Base-by-base conservation (phyloP, 2,329 filamentous ascomycete species). In the Sporothrix mexicana region DNA sequence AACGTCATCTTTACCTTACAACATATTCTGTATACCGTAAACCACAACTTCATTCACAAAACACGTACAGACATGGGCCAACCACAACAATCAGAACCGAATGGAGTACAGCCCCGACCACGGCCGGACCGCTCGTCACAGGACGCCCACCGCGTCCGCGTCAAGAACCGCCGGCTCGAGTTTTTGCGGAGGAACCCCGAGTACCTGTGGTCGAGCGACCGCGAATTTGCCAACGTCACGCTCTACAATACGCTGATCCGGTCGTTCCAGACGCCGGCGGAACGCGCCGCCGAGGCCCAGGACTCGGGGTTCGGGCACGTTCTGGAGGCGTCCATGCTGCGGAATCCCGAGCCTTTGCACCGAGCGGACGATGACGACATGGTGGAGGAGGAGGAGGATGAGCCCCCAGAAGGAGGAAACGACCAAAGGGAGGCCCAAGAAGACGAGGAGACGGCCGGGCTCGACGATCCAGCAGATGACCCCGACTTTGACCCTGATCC, bases 171-270 rank as follows among this genome's bases (percentile, higher is more conserved):
- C 69, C 88, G 94, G 15, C 91, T 92, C 76, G 90, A 91, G 77
- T 97, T 94, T 79, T 85, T 97, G 30, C 88, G 91, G 74, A 84
- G 88, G 4, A 88, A 95, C 78, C 90, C 91, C 2, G 87, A 88
- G 71, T 97, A 97, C 82, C 92, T 95, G 79, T 76, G 80, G 45
- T 85, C 79, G 20, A 74, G 83, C 3, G 87, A 90, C 61, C 87
- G 88, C 73, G 87, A 90, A 77, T 82, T 89, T 51, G 85, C 86
- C 30, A 84, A 96, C 81, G 93, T 94, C 0, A 83, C 95, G 9
- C 87, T 97, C 45, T 97, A 97, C 84, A 93, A 97, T 80, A 88
- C 89, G 70, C 86, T 97, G 30, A 88, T 97, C 74, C 90, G 93
- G 70, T 89, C 89, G 69, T 95, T 94, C 80, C 93, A 95, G 76